Base-by-base conservation (phyloP, 495 filamentous ascomycete species). In the Penicillium robsamsonii region DNA sequence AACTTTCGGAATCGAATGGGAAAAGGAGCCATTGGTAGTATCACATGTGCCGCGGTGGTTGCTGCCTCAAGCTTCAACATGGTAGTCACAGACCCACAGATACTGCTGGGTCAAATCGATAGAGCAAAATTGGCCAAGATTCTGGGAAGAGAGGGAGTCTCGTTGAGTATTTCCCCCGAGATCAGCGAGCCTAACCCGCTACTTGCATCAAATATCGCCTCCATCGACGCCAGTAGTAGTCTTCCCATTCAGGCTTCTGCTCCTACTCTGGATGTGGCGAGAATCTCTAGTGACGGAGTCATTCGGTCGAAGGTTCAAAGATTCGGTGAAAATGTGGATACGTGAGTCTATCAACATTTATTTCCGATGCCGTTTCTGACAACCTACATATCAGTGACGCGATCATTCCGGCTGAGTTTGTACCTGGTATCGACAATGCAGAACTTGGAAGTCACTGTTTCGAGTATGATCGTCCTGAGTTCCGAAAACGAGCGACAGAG, bases 1-100 rank as follows among this genome's bases (percentile, higher is more conserved):
- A 80, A 78, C 50, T 80, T 80, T 58, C 57, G 72, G 46, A 79
- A 80, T 57, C 61, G 76, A 15, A 80, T 80, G 75, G 77, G 76
- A 0, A 68, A 62, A 68, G 76, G 77, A 73, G 20, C 41, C 20
- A 24, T 43, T 25, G 41, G 41, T 11, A 43, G 41, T 24, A 22
- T 43, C 20, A 43, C 18, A 20, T 24, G 20, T 9, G 30, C 20
- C 41, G 12, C 41, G 20, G 41, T 43, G 11, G 41, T 18, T 24
- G 41, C 41, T 12, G 41, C 41, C 18, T 55, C 52, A 12, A 33
- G 25, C 29, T 55, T 55, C 22, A 24, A 44, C 11, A 55, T 55
- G 52, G 3, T 25, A 9, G n/a, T 55, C 29, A 46, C 43, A 10
- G 52, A 55, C 37, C 40, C 52, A 17, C 43, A 33, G 40, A 17